Evolutionary conservation across 83 land plant species (phyloP), one percentile per base, ranked within the genome.

Genomic region (Picea mariana): DNA sequence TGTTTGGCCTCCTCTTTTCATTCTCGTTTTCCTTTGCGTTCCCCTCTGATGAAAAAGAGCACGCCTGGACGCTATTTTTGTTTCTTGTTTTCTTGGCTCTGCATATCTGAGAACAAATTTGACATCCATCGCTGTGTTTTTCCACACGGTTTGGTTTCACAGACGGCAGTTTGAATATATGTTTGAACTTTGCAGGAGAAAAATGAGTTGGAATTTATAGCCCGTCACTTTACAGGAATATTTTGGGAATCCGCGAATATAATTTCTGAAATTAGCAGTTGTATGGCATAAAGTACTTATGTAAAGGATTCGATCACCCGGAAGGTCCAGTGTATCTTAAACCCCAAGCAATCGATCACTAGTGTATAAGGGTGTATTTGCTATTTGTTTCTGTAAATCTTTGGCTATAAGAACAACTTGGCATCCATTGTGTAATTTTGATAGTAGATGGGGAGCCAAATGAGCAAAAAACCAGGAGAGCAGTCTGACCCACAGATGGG

Each of bases 361-460:
- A 11, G 58, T 52, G 58, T 52, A 11, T 52, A 3, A 52, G 58
- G 12, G 58, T 11, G 58, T 75, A 40, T 24, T 13, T 69, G n/a
- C 77, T 34, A 5, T 26, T n/a, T n/a, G 12, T 18, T 66, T 69
- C 55, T 47, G 47, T 40, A 67, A 55, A 27, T 20, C 16, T 47
- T 44, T 49, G 18, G 52, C 13, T 60, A 3, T 44, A 60, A 80
- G 59, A 15, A 20, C 26, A 21, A 27, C 38, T 52, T 20, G 55
- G 58, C 13, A 21, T 9, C 63, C 67, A 52, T 52, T 12, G 13
- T 52, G 13, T 11, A 16, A 47, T 5, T 23, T 78, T 60, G 42
- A 75, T n/a, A 17, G 52, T 62, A 9, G 8, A 92, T 92, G 94
- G 94, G 94, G 44, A 67, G 80, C 9, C 83, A 83, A 47, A 82